These are phyloP conservation scores for Cryphonectria nitschkei DNA, from an alignment of 2,329 filamentous ascomycete species.

Conservation along the genomic window DNA sequence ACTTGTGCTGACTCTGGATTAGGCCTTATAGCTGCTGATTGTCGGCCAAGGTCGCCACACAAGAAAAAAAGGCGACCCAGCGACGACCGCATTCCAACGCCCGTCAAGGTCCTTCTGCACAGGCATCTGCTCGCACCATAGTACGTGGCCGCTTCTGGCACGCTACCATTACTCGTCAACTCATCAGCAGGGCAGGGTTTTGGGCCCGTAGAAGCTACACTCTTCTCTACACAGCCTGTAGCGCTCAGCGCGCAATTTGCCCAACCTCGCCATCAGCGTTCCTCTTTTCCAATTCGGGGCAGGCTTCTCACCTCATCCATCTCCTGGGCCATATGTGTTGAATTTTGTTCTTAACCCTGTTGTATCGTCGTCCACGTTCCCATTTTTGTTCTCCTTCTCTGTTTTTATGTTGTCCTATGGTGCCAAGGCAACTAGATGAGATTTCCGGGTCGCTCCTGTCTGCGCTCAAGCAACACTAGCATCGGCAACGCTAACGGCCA, in stretches of 20 bases:
- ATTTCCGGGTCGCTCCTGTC: slow-evolving; percentile 18
- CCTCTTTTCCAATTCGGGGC: not conserved
- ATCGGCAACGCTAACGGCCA: slow-evolving; percentile 22
- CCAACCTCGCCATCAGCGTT: slow-evolving; percentile 8
- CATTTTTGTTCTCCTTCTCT: not conserved
- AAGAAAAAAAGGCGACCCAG: not conserved
- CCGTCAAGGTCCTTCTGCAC: slow-evolving; percentile 7
- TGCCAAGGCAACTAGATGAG: slow-evolving; percentile 24
- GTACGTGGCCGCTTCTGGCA: not conserved
- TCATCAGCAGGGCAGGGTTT: not conserved
- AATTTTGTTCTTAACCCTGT: not conserved
- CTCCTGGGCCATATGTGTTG: slow-evolving; percentile 13
- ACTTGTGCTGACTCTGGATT: slow-evolving; percentile 2
- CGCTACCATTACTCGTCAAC: slow-evolving; percentile 8
- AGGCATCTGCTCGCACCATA: not conserved
- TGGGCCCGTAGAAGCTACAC: not conserved
- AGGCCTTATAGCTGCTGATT: not conserved
- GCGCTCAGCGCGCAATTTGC: not conserved
- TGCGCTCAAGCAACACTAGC: slow-evolving; percentile 20
- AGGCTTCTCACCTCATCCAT: slow-evolving; percentile 18
- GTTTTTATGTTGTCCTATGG: not conserved
- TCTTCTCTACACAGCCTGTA: slow-evolving; percentile 2
- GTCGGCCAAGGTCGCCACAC: not conserved
- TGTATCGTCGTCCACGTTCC: slow-evolving; percentile 1
- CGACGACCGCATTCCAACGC: not conserved